These are phyloP conservation scores for Cryomyces antarcticus DNA, from an alignment of 495 filamentous ascomycete genomes.

Conservation along the genomic window DNA sequence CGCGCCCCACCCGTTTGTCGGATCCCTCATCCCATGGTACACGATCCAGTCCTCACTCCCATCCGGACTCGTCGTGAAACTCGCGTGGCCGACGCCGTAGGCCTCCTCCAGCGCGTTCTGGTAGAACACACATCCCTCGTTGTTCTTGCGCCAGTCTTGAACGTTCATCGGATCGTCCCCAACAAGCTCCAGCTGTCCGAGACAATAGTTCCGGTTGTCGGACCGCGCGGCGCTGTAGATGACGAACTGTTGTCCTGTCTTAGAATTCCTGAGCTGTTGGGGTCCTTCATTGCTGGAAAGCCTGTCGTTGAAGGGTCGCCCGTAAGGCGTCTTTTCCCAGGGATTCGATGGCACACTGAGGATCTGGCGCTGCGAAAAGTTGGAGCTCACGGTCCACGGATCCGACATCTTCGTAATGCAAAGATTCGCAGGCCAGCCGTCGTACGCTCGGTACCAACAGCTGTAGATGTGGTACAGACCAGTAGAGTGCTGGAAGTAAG, in stretches of 20 bases:
- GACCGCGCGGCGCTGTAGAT: slow-evolving; percentile 27
- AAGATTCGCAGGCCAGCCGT: slow-evolving; percentile 29
- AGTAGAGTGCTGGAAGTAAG: slow-evolving; percentile 23
- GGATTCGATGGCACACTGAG: slow-evolving; percentile 23
- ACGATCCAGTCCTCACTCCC: slow-evolving; percentile 27
- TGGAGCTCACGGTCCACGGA: slow-evolving; percentile 25
- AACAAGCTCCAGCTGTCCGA: slow-evolving; percentile 23
- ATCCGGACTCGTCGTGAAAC: slow-evolving; percentile 25
- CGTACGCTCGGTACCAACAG: slow-evolving; percentile 26
- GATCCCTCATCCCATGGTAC: slow-evolving; percentile 27
- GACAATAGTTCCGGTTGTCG: slow-evolving; percentile 26
- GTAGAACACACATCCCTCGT: slow-evolving; percentile 26
- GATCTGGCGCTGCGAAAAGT: slow-evolving; percentile 22
- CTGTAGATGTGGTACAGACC: slow-evolving; percentile 29
- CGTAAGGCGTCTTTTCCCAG: slow-evolving; percentile 29
- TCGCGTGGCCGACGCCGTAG: slow-evolving; percentile 30
- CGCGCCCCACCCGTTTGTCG: slow-evolving; percentile 17
- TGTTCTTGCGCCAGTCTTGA: slow-evolving; percentile 26
- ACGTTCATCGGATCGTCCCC: slow-evolving; percentile 29
- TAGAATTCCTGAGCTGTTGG: slow-evolving; percentile 26
- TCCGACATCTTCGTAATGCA: slow-evolving; percentile 28
- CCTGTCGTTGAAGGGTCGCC: slow-evolving; percentile 20
- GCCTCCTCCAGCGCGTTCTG: slow-evolving; percentile 23
- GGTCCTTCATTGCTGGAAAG: slow-evolving; percentile 28
- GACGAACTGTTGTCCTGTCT: slow-evolving; percentile 26